Percentiles rank a stretch among this genome's conserved stretches.
Conservation (phyloP, 2,329 filamentous ascomycete species). For the Myriosclerotinia scirpicola region DNA sequence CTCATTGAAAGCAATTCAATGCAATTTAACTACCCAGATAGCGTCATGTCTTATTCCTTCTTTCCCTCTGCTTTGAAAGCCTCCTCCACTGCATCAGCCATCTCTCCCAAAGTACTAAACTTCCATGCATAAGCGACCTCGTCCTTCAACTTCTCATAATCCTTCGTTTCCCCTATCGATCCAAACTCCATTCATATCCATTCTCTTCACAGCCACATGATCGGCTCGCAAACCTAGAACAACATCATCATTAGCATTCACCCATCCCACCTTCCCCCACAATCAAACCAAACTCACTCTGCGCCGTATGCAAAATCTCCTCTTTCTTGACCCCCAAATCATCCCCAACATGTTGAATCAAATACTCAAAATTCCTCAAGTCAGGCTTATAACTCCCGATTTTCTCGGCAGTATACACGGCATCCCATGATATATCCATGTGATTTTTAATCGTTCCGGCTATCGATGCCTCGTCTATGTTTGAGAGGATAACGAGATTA, state of each 20-base stretch:
- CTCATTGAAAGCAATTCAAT: not conserved
- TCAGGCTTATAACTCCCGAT: constrained; percentile 71
- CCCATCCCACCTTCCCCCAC: not conserved
- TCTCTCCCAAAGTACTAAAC: constrained; percentile 51
- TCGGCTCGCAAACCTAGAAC: constrained; percentile 56
- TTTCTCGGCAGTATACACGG: constrained; percentile 65
- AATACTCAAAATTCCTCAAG: constrained; percentile 62
- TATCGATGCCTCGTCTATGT: not conserved
- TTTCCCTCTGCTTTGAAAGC: constrained; percentile 21
- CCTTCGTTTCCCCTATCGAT: constrained; percentile 50
- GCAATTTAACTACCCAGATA: not conserved
- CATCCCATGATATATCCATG: constrained; percentile 53
- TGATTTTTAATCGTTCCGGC: not conserved
- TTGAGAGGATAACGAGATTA: not conserved
- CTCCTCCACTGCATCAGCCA: constrained; percentile 28
- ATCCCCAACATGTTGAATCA: constrained; percentile 54
- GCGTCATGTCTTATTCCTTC: not conserved
- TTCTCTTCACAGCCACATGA: constrained; percentile 60
- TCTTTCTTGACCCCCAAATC: constrained; percentile 55
- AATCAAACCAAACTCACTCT: constrained; percentile 48
- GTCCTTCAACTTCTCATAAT: constrained; percentile 42
- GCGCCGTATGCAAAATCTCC: constrained; percentile 64
- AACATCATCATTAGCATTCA: not conserved
- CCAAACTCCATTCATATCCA: constrained; percentile 60
- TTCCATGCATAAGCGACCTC: constrained; percentile 52